These are phyloP conservation scores for Centella asiatica DNA, from an alignment of 129 eudicot genomes.

Conservation along the genomic window DNA sequence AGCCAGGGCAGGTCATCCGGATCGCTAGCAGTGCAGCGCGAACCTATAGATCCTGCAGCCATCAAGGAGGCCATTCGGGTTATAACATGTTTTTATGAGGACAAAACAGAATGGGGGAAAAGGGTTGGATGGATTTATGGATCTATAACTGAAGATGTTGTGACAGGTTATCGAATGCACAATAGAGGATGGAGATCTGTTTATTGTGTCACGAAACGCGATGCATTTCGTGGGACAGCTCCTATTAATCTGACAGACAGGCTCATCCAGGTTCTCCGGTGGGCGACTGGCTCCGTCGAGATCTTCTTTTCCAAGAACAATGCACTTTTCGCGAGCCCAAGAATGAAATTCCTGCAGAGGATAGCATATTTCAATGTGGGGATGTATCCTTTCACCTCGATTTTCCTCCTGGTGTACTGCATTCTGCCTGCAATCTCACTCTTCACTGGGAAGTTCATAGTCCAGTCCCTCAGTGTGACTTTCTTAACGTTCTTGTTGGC, in stretches of 20 bases:
- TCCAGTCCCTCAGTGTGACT: constrained; percentile 41
- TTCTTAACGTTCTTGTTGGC: constrained; percentile 34
- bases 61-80: constrained; percentile 58
- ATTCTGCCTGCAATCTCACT: constrained; percentile 43
- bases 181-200: constrained; percentile 67
- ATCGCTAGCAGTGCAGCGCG: constrained; percentile 52
- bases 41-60: constrained; percentile 54
- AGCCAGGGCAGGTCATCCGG: constrained; percentile 54
- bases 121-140: constrained; percentile 66
- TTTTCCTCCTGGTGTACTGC: constrained; percentile 49
- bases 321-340: constrained; percentile 43
- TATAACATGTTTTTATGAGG: constrained; percentile 54
- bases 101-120: constrained; percentile 54
- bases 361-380: constrained; percentile 61
- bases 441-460: constrained; percentile 52
- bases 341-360: constrained; percentile 58
- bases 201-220: constrained; percentile 54
- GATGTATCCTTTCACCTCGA: constrained; percentile 52
- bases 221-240: constrained; percentile 60
- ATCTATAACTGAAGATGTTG: constrained; percentile 60
- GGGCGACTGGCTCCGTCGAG: constrained; percentile 68
- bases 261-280: constrained; percentile 47
- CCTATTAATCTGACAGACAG: constrained; percentile 63
- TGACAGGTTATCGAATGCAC: constrained; percentile 56
- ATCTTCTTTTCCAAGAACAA: constrained; percentile 48